Conservation (phyloP, 257 asterid genomes). For the Cruciata laevipes region DNA sequence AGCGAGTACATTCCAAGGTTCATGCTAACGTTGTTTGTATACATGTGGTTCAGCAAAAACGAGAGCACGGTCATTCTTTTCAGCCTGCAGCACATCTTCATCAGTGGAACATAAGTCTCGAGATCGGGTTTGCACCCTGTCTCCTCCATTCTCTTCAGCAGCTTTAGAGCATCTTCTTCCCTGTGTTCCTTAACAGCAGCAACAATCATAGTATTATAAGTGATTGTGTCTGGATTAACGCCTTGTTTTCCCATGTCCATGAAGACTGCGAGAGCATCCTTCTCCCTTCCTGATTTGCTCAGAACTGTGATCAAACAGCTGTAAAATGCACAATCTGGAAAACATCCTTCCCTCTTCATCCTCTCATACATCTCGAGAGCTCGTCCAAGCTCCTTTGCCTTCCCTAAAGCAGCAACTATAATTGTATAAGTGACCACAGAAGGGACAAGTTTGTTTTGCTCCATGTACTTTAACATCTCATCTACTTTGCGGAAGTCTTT, state of each 20-base stretch:
- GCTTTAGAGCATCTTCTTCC: constrained; percentile 72
- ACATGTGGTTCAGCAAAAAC: constrained; percentile 75
- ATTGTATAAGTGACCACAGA: constrained; percentile 60
- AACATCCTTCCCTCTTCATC: constrained; percentile 54
- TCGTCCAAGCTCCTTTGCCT: constrained; percentile 56
- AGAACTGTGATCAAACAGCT: constrained; percentile 40
- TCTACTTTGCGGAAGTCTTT: constrained; percentile 73
- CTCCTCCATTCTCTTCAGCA: constrained; percentile 67
- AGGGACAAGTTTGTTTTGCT: constrained; percentile 42
- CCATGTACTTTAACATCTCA: constrained; percentile 49
- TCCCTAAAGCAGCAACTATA: constrained; percentile 49
- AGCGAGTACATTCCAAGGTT: constrained; percentile 66
- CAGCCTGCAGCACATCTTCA: constrained; percentile 85
- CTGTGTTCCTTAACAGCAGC: constrained; percentile 36
- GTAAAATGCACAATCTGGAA: constrained; percentile 60
- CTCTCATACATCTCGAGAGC: constrained; percentile 58
- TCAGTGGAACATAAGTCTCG: constrained; percentile 54
- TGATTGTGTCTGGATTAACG: constrained; percentile 34
- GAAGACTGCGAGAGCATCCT: constrained; percentile 62
- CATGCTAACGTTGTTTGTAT: constrained; percentile 52
- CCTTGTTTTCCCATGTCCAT: constrained; percentile 79
- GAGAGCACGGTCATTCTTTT: constrained; percentile 73
- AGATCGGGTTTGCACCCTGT: constrained; percentile 52
- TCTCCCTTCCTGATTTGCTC: constrained; percentile 60
- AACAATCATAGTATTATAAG: constrained; percentile 55